phyloP scores from a whole-genome alignment of 306 rosid species.

The Quercus agrifolia region DNA sequence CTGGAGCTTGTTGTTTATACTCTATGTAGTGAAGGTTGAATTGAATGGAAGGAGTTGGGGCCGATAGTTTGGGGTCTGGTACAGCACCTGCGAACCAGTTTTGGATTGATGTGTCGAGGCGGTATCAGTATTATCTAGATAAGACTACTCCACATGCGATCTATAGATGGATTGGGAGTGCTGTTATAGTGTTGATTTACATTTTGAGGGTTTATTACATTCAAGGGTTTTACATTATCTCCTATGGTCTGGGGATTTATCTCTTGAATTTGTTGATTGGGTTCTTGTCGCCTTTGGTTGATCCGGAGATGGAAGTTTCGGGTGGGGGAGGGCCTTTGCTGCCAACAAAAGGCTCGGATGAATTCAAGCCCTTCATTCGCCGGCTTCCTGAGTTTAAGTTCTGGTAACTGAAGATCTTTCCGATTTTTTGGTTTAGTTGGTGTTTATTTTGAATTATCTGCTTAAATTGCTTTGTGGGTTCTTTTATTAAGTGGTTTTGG shows the following conservation, averaged over 20 bases:
- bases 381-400: slow-evolving; percentile 92
- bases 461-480: background rate
- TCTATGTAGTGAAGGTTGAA: slow-evolving; percentile 40
- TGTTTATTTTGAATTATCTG: background rate
- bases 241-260: slow-evolving; percentile 84
- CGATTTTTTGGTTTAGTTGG: background rate
- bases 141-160: slow-evolving; percentile 67
- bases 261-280: slow-evolving; percentile 82
- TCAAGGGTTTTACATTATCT: slow-evolving; percentile 79
- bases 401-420: slow-evolving; percentile 51
- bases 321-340: slow-evolving; percentile 66
- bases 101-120: slow-evolving; percentile 55
- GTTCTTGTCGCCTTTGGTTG: slow-evolving; percentile 80
- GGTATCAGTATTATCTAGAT: slow-evolving; percentile 68
- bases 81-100: slow-evolving; percentile 60
- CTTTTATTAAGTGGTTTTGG: background rate
- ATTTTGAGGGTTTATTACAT: slow-evolving; percentile 64
- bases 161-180: slow-evolving; percentile 69
- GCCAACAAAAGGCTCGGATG: slow-evolving; percentile 88
- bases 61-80: slow-evolving; percentile 51
- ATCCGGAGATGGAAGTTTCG: slow-evolving; percentile 71
- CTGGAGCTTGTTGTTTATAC: slow-evolving; percentile 1
- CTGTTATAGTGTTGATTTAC: slow-evolving; percentile 40
- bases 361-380: slow-evolving; percentile 85
- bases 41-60: slow-evolving; percentile 83